Evolutionary conservation across 768 basidiomycete species (phyloP).

Genomic region (Mrakia gelida): DNA sequence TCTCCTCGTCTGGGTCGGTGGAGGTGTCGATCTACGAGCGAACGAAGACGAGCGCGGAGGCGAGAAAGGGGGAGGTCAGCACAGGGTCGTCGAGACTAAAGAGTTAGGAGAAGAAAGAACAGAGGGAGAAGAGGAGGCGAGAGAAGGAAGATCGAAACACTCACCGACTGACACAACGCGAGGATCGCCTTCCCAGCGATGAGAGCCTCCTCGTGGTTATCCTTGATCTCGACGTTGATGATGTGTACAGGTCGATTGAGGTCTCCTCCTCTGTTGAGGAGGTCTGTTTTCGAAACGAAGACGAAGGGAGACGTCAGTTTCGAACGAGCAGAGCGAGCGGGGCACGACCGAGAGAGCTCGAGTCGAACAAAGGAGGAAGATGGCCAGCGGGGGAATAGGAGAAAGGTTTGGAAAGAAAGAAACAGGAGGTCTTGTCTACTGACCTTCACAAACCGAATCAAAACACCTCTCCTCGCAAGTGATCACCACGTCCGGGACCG

Average conservation of each 20-base stretch:
- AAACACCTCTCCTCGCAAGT: slow-evolving; percentile 99
- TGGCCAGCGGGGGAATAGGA: too few relatives aligned
- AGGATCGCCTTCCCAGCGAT: slow-evolving; percentile 94
- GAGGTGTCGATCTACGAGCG: slow-evolving; percentile 69
- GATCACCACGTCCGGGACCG: slow-evolving; percentile 91
- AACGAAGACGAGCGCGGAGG: not conserved
- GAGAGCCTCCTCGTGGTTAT: slow-evolving; percentile 96
- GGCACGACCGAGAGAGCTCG: too few relatives aligned
- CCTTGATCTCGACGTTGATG: slow-evolving; percentile 97
- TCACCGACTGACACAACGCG: slow-evolving; percentile 79
- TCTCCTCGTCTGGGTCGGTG: slow-evolving; percentile 84
- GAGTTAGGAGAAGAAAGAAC: slow-evolving; percentile 29
- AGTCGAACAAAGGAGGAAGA: too few relatives aligned
- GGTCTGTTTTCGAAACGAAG: slow-evolving; percentile 50
- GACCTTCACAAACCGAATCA: slow-evolving; percentile 97
- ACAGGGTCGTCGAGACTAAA: too few relatives aligned
- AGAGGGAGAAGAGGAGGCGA: not conserved
- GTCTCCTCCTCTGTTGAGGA: slow-evolving; percentile 81
- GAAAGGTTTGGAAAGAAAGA: too few relatives aligned
- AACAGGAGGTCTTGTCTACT: slow-evolving; percentile 39
- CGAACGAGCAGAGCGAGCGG: too few relatives aligned
- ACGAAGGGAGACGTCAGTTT: not conserved
- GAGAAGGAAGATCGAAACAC: slow-evolving; percentile 6
- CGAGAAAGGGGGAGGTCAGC: not conserved
- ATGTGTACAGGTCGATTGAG: slow-evolving; percentile 90